A percentile compares a stretch with the other conserved stretches of the same genome.
Evolutionary conservation across 2,329 filamentous ascomycete genomes (phyloP).

Genomic region (Alternaria alternata): DNA sequence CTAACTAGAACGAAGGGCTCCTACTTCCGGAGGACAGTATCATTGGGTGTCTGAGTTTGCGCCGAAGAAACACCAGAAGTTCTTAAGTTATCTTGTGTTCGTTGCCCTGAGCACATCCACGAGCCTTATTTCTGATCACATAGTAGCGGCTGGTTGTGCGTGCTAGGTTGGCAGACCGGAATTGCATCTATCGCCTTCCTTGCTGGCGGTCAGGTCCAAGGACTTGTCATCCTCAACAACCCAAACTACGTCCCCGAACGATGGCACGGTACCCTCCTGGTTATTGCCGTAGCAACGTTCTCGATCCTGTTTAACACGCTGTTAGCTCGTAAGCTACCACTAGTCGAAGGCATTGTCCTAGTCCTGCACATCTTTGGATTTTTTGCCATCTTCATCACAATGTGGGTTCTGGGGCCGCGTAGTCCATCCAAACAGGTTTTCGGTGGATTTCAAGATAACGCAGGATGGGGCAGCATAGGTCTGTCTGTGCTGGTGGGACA

Average conservation of each 20-base stretch:
- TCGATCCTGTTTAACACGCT: constrained; percentile 56
- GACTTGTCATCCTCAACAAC: constrained; percentile 51
- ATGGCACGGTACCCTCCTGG: constrained; percentile 61
- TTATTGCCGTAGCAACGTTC: constrained; percentile 54
- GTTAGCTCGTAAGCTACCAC: constrained; percentile 55
- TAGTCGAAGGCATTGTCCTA: constrained; percentile 57
- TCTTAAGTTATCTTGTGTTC: constrained; percentile 29
- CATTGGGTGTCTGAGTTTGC: constrained; percentile 44
- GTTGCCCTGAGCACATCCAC: not conserved
- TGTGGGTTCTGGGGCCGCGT: constrained; percentile 42
- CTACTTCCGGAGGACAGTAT: constrained; percentile 40
- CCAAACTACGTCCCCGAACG: constrained; percentile 47
- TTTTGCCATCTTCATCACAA: constrained; percentile 47
- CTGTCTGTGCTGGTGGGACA: constrained; percentile 36
- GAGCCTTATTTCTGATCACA: not conserved
- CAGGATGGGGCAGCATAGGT: constrained; percentile 36
- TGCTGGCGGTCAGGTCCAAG: constrained; percentile 42
- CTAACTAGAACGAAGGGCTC: constrained; percentile 12
- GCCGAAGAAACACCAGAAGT: constrained; percentile 31
- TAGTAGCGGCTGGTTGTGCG: constrained; percentile 51
- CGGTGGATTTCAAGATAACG: constrained; percentile 35
- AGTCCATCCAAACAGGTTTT: constrained; percentile 34
- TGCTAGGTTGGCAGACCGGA: constrained; percentile 53
- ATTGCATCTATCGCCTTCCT: constrained; percentile 44
- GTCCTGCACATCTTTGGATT: constrained; percentile 38